Base-by-base conservation (phyloP, 495 filamentous ascomycete species). In the Aspergillus avenaceus region DNA sequence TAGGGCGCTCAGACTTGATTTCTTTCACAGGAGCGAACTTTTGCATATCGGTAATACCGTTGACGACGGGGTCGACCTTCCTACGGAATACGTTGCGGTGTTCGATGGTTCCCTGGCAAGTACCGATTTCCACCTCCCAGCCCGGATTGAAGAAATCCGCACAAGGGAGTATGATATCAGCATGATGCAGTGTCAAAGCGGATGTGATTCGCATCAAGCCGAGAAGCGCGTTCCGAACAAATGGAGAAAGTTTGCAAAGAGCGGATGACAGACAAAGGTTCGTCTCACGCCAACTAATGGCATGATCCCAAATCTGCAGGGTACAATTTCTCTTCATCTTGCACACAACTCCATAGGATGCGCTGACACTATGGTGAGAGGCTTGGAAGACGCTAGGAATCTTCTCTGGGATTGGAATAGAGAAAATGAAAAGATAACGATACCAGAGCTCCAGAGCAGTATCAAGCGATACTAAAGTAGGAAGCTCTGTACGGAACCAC, bases 361-460 rank as follows among this genome's bases (percentile, higher is more conserved):
- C 81, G 50, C 80, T 80, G 38, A 82, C 75, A 53, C 80, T 81
- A 61, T 86, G 83, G 41, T 86, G 83, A 0, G 83, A 84, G 14
- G 79, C 79, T 59, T 86, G 83, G 68, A 86, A 85, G 1, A 85
- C 77, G n/a, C 67, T 69, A 6, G 83, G 83, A 23, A 84, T 81
- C 48, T 78, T 72, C 34, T 83, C 80, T 0, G 83, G 83, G 2
- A 85, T 75, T 5, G 81, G 82, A 7, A 86, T 79, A 0, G 81
- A 82, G 62, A 85, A 85, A 55, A 86, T 84, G 64, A 86, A 86
- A 32, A 86, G 73, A 54, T 83, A 86, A 1, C 82, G 76, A 47
- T 74, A 81, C 80, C 79, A 86, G 5, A 86, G 73, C 49, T 82
- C 78, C 16, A 85, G 52, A 2, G 81, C 78, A 21, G 67, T 65